A percentile compares a stretch with the other conserved stretches of the same genome.
These are phyloP conservation scores for Didymella pinodella DNA, from an alignment of 2,329 filamentous ascomycete species.

Conservation along the genomic window DNA sequence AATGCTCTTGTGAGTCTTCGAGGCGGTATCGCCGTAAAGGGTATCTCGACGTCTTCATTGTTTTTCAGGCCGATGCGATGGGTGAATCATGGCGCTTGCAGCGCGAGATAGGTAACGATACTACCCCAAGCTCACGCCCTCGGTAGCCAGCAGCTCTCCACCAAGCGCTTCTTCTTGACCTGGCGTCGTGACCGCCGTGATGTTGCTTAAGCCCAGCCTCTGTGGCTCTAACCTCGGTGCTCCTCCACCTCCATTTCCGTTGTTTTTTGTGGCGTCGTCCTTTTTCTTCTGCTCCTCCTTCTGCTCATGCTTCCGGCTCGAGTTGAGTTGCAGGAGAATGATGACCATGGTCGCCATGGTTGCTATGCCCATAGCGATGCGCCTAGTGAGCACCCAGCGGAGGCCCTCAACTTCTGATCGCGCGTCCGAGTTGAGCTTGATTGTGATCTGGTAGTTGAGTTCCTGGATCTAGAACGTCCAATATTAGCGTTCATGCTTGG, in stretches of 20 bases:
- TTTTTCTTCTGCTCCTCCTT: conserved; percentile 52
- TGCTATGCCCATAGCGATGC: conserved; percentile 64
- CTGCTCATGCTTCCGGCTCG: conserved; percentile 42
- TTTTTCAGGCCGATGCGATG: neutral
- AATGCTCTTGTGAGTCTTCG: neutral
- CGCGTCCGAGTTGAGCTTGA: conserved; percentile 85
- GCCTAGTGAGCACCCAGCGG: conserved; percentile 79
- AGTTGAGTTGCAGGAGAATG: conserved; percentile 17
- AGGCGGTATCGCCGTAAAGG: neutral
- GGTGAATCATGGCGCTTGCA: too few species aligned
- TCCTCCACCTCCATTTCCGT: neutral
- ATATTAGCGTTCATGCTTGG: neutral
- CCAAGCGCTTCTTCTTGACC: conserved; percentile 36
- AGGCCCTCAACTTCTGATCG: conserved; percentile 92
- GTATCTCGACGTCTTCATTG: neutral
- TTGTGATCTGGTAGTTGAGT: conserved; percentile 95
- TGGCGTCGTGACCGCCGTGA: neutral
- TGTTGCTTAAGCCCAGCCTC: neutral
- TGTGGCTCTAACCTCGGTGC: neutral
- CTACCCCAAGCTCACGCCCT: conserved; percentile 47
- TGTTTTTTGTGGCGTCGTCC: conserved; percentile 23
- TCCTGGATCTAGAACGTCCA: conserved; percentile 71
- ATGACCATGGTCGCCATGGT: conserved; percentile 20
- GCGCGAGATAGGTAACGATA: too few species aligned
- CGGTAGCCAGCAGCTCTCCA: conserved; percentile 42